These are phyloP conservation scores for Didymella arachidicola DNA, from an alignment of 2,329 filamentous ascomycete genomes.

Conservation along the genomic window DNA sequence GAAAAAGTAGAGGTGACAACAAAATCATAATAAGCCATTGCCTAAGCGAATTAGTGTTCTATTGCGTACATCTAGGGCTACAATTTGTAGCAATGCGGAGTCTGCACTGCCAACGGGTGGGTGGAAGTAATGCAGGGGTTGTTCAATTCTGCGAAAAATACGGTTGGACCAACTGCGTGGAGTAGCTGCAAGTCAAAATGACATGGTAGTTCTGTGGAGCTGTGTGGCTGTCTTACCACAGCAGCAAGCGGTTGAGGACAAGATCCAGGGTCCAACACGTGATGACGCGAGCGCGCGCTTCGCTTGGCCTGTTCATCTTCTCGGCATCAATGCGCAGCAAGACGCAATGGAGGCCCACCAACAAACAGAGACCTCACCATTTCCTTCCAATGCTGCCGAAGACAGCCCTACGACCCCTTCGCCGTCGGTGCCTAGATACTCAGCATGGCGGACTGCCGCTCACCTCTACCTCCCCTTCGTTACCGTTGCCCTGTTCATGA, in stretches of 20 bases:
- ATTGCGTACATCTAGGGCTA: too few species aligned
- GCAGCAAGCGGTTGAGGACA: background rate
- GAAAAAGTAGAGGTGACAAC: too few species aligned
- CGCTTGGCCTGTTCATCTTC: background rate
- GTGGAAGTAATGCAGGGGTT: too few species aligned
- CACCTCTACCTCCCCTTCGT: constrained; percentile 32
- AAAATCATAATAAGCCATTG: too few species aligned
- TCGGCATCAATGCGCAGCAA: background rate
- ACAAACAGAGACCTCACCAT: background rate
- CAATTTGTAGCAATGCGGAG: too few species aligned
- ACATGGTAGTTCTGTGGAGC: too few species aligned
- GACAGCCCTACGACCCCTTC: background rate
- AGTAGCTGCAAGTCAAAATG: too few species aligned
- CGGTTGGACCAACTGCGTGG: too few species aligned
- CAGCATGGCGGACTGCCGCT: constrained; percentile 19
- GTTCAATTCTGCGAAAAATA: too few species aligned
- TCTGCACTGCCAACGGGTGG: too few species aligned
- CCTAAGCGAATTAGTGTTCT: too few species aligned
- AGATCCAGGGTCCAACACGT: constrained; percentile 4
- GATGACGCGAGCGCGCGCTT: constrained; percentile 8
- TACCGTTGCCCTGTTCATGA: constrained; percentile 17
- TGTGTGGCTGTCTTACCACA: background rate
- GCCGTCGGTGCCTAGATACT: background rate
- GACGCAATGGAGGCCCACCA: constrained; percentile 2
- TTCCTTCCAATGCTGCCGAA: background rate